Base-by-base conservation (phyloP, 331 rosid genomes). In the Rhamnella rubrinervis region DNA sequence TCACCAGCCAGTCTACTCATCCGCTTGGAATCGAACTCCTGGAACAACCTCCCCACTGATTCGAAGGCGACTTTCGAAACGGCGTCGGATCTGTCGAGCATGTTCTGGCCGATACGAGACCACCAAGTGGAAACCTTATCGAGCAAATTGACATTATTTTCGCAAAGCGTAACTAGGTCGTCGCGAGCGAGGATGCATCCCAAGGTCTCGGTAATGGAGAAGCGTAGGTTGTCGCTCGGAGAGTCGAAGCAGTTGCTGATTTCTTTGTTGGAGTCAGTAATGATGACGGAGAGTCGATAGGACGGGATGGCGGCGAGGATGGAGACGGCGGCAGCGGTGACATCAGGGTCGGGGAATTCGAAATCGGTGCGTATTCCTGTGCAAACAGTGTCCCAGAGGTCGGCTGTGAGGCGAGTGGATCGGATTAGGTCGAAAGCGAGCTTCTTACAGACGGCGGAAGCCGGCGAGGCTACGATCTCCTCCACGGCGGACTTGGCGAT, bases 141-240 rank as follows among this genome's bases (percentile, higher is more conserved):
- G 23, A 91, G 87, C 51, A 93, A 73, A 41, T 80, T 89, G 65
- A 93, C 91, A 63, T 89, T 93, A 81, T 93, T 91, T 70, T 93
- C 98, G 26, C 98, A 93, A 2, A 93, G 91, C 10, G 91, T 91
- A 21, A 93, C 98, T 39, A 93, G 96, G 68, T 93, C 98, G 40
- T 93, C 98, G 40, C 98, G 95, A 0, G 98, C 92, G 59, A 93
- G 96, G n/a, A 93, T 81, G 73, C 97, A 89, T 8, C 98, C 98
- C 3, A 93, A 84, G 41, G 98, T 93, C 72, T 93, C 99, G 0
- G 97, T 95, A 69, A 87, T 82, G 21, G 99, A 87, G 66, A 89
- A 89, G 2, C 99, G 81, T 56, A 95, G 93, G 44, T 83, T 89
- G 17, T 95, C 99, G 65, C 93, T 87, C 0, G 77, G 83, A 0